Evolutionary conservation across 139 green algal species (phyloP).

Genomic region (Coccomyxa sp.): DNA sequence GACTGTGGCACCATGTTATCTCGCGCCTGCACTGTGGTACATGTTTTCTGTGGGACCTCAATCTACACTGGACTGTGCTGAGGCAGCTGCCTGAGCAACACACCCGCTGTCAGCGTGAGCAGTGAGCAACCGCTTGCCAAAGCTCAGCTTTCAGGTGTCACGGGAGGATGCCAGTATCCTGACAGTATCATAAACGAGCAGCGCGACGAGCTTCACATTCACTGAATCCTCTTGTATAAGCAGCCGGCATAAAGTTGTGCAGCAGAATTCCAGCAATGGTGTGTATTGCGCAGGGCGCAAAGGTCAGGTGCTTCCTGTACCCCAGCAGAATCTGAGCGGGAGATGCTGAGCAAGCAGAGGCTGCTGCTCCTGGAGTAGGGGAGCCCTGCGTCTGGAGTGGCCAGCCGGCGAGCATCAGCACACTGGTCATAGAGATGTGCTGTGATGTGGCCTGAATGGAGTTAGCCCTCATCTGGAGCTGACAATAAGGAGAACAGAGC

Average conservation of each 20-base stretch:
- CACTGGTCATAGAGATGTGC: no score
- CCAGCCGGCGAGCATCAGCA: no score
- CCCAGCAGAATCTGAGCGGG: conserved; percentile 62
- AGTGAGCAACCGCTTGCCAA: not conserved
- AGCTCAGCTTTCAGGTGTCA: not conserved
- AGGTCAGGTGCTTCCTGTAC: conserved; percentile 86
- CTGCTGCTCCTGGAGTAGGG: no score
- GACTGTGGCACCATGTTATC: not conserved
- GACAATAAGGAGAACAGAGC: no score
- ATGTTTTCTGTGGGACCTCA: not conserved
- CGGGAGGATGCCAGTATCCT: not conserved
- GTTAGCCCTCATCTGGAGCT: no score
- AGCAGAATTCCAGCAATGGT: not conserved
- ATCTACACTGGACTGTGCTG: not conserved
- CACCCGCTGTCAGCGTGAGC: not conserved
- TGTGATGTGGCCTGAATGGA: no score
- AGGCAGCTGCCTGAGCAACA: not conserved
- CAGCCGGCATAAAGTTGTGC: not conserved
- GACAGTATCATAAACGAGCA: not conserved
- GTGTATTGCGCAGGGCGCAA: conserved; percentile 46
- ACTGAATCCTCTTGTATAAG: not conserved
- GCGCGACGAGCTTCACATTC: not conserved
- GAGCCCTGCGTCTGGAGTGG: no score
- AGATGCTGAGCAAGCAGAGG: not conserved
- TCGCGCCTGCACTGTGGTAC: not conserved